Conservation (phyloP, 1,139 yeast genomes). For the Arxiozyma slooffiae region DNA sequence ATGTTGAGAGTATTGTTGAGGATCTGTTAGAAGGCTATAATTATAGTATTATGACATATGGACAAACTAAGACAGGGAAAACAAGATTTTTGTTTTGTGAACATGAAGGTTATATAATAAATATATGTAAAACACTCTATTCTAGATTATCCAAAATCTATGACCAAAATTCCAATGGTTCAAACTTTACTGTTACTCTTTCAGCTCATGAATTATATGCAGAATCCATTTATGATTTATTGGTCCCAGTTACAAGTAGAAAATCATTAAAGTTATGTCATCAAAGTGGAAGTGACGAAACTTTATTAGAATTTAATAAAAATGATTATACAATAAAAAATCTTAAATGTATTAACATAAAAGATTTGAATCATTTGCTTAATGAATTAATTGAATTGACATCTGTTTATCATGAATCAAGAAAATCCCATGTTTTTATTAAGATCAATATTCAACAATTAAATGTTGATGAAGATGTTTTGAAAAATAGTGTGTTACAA, state of each 20-base stretch:
- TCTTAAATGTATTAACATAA: constrained; percentile 5
- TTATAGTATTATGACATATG: constrained; percentile 79
- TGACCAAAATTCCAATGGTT: constrained; percentile 4
- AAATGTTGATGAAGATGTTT: constrained; percentile 35
- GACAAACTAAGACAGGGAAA: constrained; percentile 85
- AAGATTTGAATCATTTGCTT: constrained; percentile 41
- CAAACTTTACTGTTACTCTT: constrained; percentile 29
- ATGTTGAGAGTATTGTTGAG: neutral
- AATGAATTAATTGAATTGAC: constrained; percentile 48
- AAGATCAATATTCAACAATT: constrained; percentile 54
- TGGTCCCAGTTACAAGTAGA: constrained; percentile 24
- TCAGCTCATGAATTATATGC: constrained; percentile 76
- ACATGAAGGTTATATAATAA: constrained; percentile 35
- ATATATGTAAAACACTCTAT: constrained; percentile 2
- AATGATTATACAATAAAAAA: constrained; percentile 21
- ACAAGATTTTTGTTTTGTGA: constrained; percentile 79
- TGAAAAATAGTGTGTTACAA: constrained; percentile 36
- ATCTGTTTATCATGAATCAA: constrained; percentile 51
- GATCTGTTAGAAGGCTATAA: constrained; percentile 49
- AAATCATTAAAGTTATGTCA: constrained; percentile 12
- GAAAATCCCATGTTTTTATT: constrained; percentile 76
- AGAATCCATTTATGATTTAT: constrained; percentile 64
- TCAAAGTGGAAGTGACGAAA: constrained; percentile 11
- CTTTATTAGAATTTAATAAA: constrained; percentile 3
- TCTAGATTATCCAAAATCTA: constrained; percentile 4